Evolutionary conservation across 441 rosid species (phyloP).

Genomic region (Euphorbia neoarborescens): DNA sequence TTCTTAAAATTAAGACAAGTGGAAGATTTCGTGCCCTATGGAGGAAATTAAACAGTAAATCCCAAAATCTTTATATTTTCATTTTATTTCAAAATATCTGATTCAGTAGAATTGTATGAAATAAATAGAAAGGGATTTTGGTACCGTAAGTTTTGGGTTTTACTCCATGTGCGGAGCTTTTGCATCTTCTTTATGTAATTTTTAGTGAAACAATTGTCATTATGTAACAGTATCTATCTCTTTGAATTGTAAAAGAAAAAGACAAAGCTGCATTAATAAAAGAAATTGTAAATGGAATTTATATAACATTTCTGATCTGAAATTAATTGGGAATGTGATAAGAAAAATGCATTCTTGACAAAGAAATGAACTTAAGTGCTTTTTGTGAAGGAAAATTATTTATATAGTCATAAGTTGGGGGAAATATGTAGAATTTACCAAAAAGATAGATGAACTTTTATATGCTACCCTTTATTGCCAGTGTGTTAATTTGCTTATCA

Average conservation of each 20-base stretch:
- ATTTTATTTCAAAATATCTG: background rate
- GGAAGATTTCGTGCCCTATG: background rate
- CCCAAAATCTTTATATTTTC: background rate
- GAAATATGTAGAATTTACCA: background rate
- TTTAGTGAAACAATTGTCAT: background rate
- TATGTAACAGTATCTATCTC: background rate
- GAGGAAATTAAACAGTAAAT: background rate
- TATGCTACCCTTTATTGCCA: background rate
- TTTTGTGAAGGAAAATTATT: background rate
- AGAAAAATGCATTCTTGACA: background rate
- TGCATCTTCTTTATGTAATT: background rate
- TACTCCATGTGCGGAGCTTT: background rate
- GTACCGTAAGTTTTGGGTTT: background rate
- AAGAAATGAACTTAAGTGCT: background rate
- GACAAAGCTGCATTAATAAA: background rate
- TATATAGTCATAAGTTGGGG: background rate
- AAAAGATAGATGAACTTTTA: background rate
- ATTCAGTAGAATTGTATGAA: background rate
- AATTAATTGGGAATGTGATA: background rate
- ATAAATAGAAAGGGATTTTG: background rate
- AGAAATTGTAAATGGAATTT: background rate
- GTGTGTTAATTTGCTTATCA: background rate
- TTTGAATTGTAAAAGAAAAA: background rate
- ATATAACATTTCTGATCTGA: background rate
- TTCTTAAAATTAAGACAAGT: background rate